phyloP scores from a whole-genome alignment of 192 early-diverging fungal genomes.

The Linnemannia zychae region DNA sequence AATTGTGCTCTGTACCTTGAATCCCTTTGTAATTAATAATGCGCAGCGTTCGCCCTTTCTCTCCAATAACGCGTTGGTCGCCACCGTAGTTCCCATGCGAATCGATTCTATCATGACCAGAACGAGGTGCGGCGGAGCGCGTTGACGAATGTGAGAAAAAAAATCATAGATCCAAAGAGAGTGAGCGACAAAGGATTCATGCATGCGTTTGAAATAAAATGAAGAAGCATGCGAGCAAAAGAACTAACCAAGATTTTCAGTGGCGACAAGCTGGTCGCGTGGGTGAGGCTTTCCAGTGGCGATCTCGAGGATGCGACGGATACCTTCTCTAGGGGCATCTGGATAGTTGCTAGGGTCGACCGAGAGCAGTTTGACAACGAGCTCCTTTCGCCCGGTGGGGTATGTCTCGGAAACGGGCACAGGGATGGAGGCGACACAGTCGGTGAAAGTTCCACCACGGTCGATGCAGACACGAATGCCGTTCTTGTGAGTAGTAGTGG shows the following conservation, averaged over 20 bases:
- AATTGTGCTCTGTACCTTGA: constrained; percentile 74
- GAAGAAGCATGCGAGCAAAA: neutral
- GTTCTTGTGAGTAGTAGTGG: constrained; percentile 10
- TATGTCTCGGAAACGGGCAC: constrained; percentile 61
- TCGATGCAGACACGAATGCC: constrained; percentile 83
- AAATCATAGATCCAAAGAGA: neutral
- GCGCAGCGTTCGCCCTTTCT: constrained; percentile 91
- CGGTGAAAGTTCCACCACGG: constrained; percentile 97
- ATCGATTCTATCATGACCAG: constrained; percentile 68
- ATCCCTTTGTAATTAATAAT: constrained; percentile 92
- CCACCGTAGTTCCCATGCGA: constrained; percentile 98
- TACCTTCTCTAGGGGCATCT: constrained; percentile 96
- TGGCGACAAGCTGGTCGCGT: constrained; percentile 78
- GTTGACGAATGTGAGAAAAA: neutral
- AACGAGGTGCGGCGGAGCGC: neutral
- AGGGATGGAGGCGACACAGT: constrained; percentile 87
- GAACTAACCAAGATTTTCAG: constrained; percentile 71
- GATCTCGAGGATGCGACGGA: constrained; percentile 86
- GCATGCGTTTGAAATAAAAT: neutral
- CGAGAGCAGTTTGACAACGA: constrained; percentile 92
- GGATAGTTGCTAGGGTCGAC: constrained; percentile 92
- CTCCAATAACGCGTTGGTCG: constrained; percentile 93
- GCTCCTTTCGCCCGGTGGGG: constrained; percentile 65
- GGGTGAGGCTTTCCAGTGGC: constrained; percentile 80
- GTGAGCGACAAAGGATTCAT: neutral